phyloP scores from a whole-genome alignment of 345 rosid species.

The Cardamine resedifolia region DNA sequence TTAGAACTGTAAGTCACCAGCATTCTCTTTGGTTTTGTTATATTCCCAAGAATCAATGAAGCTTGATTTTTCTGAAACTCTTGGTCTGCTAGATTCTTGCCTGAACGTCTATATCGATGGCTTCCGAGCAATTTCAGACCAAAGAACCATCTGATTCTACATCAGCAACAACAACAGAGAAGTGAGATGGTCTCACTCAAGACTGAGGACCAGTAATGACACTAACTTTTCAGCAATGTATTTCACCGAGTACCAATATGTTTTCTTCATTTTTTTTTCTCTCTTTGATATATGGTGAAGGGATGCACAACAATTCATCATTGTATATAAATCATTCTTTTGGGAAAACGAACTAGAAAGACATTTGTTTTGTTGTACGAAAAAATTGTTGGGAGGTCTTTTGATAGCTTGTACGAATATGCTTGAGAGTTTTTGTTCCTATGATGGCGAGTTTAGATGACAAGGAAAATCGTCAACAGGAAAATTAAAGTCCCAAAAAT shows the following conservation, averaged over 20 bases:
- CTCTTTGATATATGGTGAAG: conserved; percentile 20
- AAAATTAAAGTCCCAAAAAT: not conserved
- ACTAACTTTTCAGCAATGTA: conserved; percentile 17
- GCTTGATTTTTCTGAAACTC: not conserved
- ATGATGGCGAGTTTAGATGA: not conserved
- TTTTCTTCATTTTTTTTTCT: not conserved
- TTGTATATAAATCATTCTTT: conserved; percentile 37
- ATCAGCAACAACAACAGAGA: conserved; percentile 52
- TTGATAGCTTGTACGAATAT: not conserved
- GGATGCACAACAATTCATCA: not conserved
- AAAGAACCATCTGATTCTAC: conserved; percentile 39
- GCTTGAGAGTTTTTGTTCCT: not conserved
- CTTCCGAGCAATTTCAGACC: conserved; percentile 49
- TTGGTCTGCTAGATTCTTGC: conserved; percentile 57
- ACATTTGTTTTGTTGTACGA: not conserved
- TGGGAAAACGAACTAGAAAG: conserved; percentile 2
- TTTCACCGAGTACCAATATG: conserved; percentile 1
- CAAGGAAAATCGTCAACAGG: not conserved
- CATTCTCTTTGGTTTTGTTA: conserved; percentile 1
- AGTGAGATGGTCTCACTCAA: conserved; percentile 75
- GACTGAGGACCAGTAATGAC: conserved; percentile 60
- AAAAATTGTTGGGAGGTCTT: not conserved
- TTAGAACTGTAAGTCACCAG: conserved; percentile 67
- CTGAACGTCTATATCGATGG: conserved; percentile 70
- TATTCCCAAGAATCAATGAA: conserved; percentile 1